Evolutionary conservation across 768 basidiomycete genomes (phyloP), one percentile per base, ranked within the genome.

Genomic region (Boletellus emodensis): DNA sequence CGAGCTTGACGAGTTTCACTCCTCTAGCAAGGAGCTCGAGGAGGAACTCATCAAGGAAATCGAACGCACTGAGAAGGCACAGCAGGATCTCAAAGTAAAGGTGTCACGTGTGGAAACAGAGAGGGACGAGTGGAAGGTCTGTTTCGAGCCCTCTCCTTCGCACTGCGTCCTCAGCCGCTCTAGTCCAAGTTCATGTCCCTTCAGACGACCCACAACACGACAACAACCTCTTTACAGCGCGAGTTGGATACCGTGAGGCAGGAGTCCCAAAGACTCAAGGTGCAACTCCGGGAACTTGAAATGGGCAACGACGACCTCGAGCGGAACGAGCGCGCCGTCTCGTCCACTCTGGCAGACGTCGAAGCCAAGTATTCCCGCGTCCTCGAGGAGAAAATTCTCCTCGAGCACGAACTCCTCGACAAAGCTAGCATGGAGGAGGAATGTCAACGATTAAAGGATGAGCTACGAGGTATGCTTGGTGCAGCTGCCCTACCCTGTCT

Each of bases 291-390:
- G 18, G 91, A 97, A 67, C 75, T 96, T 28, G 95, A 98, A 71
- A 88, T 98, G 83, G 95, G 95, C 41, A 97, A 96, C 62, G 96
- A 99, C 62, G 94, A 98, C 71, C 76, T 99, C 51, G 96, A 98
- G 66, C 79, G 94, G 55, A 94, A 88, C 67, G 95, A 97, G 64
- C 82, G 96, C 26, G 89, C 88, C 44, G 86, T 90, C 37, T 81
- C 87, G 9, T 90, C 87, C 43, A 88, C 81, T 59, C 70, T 94
- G 59, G 87, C 86, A 4, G 88, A 90, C 64, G 75, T 91, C 60
- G 94, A 96, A 71, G 75, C 81, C 58, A 92, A 87, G 66, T 95
- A 98, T 72, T 84, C 93, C 52, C 81, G 85, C 46, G 88, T 87
- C 1, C 74, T 98, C 32, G 96, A 99, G 69, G 94, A 98, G 73